Evolutionary conservation across 2,329 filamentous ascomycete species (phyloP).

Genomic region (Rachicladosporium sp.): DNA sequence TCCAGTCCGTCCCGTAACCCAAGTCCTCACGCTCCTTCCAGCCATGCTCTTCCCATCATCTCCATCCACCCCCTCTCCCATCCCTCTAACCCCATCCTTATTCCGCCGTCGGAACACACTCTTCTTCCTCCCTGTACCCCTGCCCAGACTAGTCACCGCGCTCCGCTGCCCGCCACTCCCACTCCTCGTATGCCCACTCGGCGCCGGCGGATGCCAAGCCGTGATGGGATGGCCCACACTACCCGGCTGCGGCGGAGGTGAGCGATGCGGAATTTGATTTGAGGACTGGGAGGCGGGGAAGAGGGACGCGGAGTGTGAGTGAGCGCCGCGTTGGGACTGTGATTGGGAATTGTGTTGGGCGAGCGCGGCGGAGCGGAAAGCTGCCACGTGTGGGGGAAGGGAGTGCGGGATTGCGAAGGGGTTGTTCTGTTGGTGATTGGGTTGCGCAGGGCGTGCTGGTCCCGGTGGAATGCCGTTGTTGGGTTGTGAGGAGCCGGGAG

Average conservation of each 20-base stretch:
- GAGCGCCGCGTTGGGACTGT: neutral
- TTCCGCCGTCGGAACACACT: no score
- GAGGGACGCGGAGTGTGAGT: conserved; percentile 10
- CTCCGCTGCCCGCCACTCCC: no score
- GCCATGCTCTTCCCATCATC: no score
- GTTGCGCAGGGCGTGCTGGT: neutral
- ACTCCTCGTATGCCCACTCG: neutral
- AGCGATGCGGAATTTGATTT: conserved; percentile 18
- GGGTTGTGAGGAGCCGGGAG: conserved; percentile 11
- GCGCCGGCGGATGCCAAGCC: conserved; percentile 23
- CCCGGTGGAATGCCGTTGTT: neutral
- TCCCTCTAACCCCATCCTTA: no score
- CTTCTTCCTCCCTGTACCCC: no score
- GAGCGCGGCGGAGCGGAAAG: conserved; percentile 17
- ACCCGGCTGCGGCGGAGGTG: conserved; percentile 11
- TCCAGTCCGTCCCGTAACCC: no score
- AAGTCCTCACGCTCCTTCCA: no score
- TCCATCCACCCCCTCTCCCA: no score
- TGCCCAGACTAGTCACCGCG: no score
- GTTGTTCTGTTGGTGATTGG: conserved; percentile 3
- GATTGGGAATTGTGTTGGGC: conserved; percentile 5
- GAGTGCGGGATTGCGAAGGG: conserved; percentile 6
- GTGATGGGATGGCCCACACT: conserved; percentile 21
- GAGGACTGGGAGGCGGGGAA: conserved; percentile 15
- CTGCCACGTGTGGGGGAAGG: conserved; percentile 21